phyloP scores from a whole-genome alignment of 2,329 filamentous ascomycete genomes.

The Hymenoscyphus fraxineus region DNA sequence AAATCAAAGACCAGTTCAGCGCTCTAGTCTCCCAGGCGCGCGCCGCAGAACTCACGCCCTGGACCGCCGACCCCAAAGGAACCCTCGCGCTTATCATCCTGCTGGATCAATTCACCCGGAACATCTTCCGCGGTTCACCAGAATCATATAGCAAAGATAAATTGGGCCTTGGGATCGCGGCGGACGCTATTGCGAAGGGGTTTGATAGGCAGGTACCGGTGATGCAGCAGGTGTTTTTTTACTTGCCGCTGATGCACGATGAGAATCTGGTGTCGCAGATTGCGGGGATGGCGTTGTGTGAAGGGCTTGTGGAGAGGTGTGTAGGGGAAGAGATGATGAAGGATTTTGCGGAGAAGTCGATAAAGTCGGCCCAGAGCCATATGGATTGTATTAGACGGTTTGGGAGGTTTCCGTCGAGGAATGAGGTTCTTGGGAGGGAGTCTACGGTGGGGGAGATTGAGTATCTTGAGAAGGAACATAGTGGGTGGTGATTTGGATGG shows the following conservation, averaged over 20 bases:
- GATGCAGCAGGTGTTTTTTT: slow-evolving; percentile 32
- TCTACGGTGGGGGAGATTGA: slow-evolving; percentile 26
- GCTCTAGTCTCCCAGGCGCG: slow-evolving; percentile 17
- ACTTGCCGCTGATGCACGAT: slow-evolving; percentile 37
- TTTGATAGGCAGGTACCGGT: slow-evolving; percentile 30
- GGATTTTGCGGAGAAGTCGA: slow-evolving; percentile 10
- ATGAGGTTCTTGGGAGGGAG: slow-evolving; percentile 21
- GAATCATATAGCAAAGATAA: slow-evolving; percentile 35
- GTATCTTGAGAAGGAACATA: slow-evolving; percentile 22
- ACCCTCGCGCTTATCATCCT: slow-evolving; percentile 38
- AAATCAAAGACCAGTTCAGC: slow-evolving; percentile 20
- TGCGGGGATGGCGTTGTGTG: slow-evolving; percentile 26
- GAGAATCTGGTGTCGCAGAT: slow-evolving; percentile 36
- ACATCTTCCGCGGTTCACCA: slow-evolving; percentile 35
- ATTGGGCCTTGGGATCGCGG: slow-evolving; percentile 30
- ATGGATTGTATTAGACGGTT: slow-evolving; percentile 22
- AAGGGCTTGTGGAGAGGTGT: slow-evolving; percentile 23
- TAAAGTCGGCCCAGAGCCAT: slow-evolving; percentile 14
- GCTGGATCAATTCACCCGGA: slow-evolving; percentile 39
- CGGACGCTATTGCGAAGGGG: slow-evolving; percentile 29
- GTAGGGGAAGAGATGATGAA: slow-evolving; percentile 15
- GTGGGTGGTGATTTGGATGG: slow-evolving; percentile 17
- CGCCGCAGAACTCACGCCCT: slow-evolving; percentile 15
- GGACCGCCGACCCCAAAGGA: slow-evolving; percentile 24
- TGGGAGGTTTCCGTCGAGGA: slow-evolving; percentile 27